Evolutionary conservation across 306 rosid genomes (phyloP), one percentile per base, ranked within the genome.

Genomic region (Prunus kanzakura): DNA sequence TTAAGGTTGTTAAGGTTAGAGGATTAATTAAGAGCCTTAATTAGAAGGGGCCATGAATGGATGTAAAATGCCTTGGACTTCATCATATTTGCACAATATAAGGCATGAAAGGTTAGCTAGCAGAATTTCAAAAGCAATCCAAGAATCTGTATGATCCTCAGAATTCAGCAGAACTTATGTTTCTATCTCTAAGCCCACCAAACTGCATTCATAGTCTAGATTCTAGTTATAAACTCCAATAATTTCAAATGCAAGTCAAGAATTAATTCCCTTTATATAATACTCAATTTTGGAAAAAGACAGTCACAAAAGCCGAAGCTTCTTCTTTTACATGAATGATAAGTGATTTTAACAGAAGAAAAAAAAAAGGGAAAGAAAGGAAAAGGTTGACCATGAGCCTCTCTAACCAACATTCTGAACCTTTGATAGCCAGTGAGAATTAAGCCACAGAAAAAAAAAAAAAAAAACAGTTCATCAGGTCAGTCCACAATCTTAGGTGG

Each of bases 401-500:
- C 43, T 38, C 43, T 38, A 38, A 38, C 43, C 43, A 38, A 38
- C 43, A 38, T 38, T 38, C 2, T 7, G 43, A 38, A 38, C 43
- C 43, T 38, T 38, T 52, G n/a, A 1, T 6, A 16, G 16, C 22
- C n/a, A 15, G 20, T 16, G 56, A 51, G n/a, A 51, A 51, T 51
- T 22, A 6, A 67, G 15, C 3, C 0, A n/a, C 20, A 45, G 18
- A 20, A 19, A 41, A 46, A 41, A 5, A 22, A 41, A 19, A 16
- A n/a, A 1, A 41, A 72, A 1, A 4, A 56, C 10, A 71, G 27
- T 22, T 14, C 14, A 30, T 64, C 55, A 51, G 30, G 52, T 84
- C 41, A 84, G 79, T 82, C 84, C 73, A 66, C 75, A 64, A 82
- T 76, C 61, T 72, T 84, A 72, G 91, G 83, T 69, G 87, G 84